Evolutionary conservation across 2,329 filamentous ascomycete genomes (phyloP).

Genomic region (Hypomyces perniciosus): DNA sequence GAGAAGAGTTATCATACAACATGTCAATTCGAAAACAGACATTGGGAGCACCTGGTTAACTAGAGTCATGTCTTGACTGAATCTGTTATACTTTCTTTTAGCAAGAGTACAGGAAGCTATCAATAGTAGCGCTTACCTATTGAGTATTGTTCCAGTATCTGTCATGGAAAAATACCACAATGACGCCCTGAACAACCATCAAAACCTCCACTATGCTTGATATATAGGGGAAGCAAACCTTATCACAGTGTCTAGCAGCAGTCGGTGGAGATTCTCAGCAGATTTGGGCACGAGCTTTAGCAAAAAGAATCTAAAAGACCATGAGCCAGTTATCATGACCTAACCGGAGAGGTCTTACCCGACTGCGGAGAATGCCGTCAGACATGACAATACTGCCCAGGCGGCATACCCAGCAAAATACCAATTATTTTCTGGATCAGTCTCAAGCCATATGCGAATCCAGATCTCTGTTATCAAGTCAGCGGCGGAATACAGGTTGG

Average conservation of each 20-base stretch:
- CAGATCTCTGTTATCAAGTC: not conserved
- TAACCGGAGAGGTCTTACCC: not conserved
- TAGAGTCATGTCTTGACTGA: conserved; percentile 5
- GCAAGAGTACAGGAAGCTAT: not conserved
- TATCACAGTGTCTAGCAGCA: not conserved
- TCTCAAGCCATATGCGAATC: not conserved
- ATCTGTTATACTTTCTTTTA: not conserved
- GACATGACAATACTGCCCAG: not conserved
- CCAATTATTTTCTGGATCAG: not conserved
- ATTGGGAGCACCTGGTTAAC: not conserved
- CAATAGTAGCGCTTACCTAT: not conserved
- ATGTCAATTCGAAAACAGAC: not conserved
- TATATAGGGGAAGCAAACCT: not conserved
- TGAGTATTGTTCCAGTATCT: not conserved
- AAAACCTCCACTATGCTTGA: not conserved
- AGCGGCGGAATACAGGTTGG: too few species aligned
- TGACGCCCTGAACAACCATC: not conserved
- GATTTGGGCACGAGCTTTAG: not conserved
- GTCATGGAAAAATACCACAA: not conserved
- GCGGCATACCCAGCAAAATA: not conserved
- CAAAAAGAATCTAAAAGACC: not conserved
- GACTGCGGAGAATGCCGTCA: not conserved
- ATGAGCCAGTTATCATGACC: too few species aligned
- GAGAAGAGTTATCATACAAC: not conserved
- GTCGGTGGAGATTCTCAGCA: not conserved